Evolutionary conservation across 768 basidiomycete species (phyloP).

Genomic region (Collybia sp.): DNA sequence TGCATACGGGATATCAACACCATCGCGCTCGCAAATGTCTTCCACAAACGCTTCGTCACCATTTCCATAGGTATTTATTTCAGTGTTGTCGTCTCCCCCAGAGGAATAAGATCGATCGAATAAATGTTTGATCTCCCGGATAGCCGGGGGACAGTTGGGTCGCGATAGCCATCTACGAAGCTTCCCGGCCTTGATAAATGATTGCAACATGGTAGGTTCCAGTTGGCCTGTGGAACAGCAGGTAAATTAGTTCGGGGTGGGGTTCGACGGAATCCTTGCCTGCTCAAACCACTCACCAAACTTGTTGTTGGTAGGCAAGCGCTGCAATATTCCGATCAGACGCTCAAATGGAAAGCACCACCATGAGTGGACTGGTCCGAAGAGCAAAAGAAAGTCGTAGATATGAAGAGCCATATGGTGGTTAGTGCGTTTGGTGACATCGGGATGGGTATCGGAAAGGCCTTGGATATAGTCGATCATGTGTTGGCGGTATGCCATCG

Average conservation of each 20-base stretch:
- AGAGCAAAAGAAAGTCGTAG: constrained; percentile 25
- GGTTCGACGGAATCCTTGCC: neutral
- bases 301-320: constrained; percentile 23
- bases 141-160: constrained; percentile 3
- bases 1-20: neutral
- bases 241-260: neutral
- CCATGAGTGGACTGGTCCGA: constrained; percentile 31
- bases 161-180: constrained; percentile 2
- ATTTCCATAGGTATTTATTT: too few species aligned
- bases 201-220: neutral
- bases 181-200: neutral
- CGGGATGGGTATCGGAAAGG: constrained; percentile 16
- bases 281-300: constrained; percentile 11
- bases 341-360: constrained; percentile 34
- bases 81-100: too few species aligned
- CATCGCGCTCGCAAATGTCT: neutral
- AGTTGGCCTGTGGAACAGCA: neutral
- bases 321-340: constrained; percentile 29
- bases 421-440: constrained; percentile 12
- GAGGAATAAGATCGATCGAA: constrained; percentile 6
- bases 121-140: constrained; percentile 3
- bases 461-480: constrained; percentile 19
- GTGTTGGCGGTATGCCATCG: constrained; percentile 3
- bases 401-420: constrained; percentile 29
- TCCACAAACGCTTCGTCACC: too few species aligned